Conservation (phyloP, 2,329 filamentous ascomycete species). For the Microdochium bolleyi region DNA sequence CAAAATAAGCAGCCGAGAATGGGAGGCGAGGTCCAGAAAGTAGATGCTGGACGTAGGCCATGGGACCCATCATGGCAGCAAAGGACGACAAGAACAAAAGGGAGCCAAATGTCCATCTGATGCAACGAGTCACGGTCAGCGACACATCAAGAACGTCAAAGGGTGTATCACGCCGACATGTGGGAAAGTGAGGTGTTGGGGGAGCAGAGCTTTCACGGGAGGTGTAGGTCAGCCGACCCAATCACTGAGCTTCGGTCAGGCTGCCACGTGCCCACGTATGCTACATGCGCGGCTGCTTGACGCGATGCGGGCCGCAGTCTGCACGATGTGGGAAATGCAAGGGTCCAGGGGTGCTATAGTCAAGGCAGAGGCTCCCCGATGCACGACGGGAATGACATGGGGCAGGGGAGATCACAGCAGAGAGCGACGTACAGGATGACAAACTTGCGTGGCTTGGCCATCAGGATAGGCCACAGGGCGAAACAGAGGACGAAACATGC, state of each 20-base stretch:
- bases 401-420: constrained; percentile 8
- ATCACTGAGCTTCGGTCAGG: neutral
- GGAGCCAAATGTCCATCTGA: constrained; percentile 92
- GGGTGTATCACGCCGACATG: neutral
- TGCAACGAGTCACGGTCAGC: constrained; percentile 9
- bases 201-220: neutral
- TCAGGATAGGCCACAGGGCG: constrained; percentile 76
- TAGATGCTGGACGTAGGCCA: constrained; percentile 76
- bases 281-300: neutral
- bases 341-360: constrained; percentile 3
- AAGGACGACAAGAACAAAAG: constrained; percentile 85
- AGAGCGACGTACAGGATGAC: constrained; percentile 73
- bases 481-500: constrained; percentile 94
- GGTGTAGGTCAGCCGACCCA: neutral
- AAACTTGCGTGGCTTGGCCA: constrained; percentile 83
- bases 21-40: constrained; percentile 77
- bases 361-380: constrained; percentile 6
- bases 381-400: constrained; percentile 5
- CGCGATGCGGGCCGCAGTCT: neutral
- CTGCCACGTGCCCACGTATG: neutral
- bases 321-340: neutral
- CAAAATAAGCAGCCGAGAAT: constrained; percentile 92
- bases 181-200: neutral
- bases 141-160: neutral
- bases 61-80: constrained; percentile 88